Evolutionary conservation across 345 rosid species (phyloP).

Genomic region (Gossypium thurberi): DNA sequence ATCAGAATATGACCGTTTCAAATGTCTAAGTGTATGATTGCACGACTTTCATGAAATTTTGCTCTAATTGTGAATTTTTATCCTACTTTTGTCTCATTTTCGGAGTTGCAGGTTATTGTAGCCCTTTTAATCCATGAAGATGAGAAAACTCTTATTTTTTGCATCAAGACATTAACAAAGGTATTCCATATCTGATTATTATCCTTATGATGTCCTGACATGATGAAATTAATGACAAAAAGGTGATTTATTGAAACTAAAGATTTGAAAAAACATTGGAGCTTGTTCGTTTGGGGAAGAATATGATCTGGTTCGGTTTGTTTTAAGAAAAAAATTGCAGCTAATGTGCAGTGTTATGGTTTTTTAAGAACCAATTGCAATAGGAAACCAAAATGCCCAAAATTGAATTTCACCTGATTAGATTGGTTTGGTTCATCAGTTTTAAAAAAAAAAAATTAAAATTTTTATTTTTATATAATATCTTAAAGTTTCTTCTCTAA

Average conservation of each 20-base stretch:
- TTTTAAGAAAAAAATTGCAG: too few species aligned
- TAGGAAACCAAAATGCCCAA: not conserved
- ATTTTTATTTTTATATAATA: too few species aligned
- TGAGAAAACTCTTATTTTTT: constrained; percentile 47
- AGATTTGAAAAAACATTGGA: too few species aligned
- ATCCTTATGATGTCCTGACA: not conserved
- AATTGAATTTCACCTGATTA: too few species aligned
- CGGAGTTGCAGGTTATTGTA: constrained; percentile 35
- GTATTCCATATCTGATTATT: constrained; percentile 18
- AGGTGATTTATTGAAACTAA: not conserved
- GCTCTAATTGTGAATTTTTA: not conserved
- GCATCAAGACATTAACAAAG: constrained; percentile 51
- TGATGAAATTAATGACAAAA: not conserved
- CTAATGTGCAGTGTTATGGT: too few species aligned
- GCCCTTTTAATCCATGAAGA: constrained; percentile 48
- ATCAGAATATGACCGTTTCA: constrained; percentile 46
- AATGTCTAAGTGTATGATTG: constrained; percentile 46
- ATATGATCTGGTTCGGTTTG: too few species aligned
- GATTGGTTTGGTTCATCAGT: not conserved
- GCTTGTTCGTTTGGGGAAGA: too few species aligned
- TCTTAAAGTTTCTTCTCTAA: not conserved
- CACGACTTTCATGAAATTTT: not conserved
- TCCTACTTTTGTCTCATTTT: not conserved
- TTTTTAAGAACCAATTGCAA: too few species aligned
- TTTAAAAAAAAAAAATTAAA: too few species aligned